Evolutionary conservation across 345 rosid genomes (phyloP).

Genomic region (Pistacia atlantica): DNA sequence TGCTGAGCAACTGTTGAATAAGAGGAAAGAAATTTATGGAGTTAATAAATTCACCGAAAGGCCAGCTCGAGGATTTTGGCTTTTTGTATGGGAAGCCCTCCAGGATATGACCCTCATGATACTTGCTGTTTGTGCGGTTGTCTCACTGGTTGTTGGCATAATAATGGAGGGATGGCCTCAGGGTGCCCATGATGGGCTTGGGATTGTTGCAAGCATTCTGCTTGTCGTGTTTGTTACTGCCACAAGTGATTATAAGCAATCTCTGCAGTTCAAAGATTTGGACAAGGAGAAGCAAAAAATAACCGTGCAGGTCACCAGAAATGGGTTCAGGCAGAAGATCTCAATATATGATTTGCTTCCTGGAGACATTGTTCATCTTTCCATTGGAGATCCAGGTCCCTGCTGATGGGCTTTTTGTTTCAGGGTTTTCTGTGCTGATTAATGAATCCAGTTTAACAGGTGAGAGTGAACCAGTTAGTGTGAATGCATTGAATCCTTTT

Average conservation of each 20-base stretch:
- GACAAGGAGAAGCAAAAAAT: constrained; percentile 66
- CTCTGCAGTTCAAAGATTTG: constrained; percentile 72
- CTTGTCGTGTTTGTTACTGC: constrained; percentile 77
- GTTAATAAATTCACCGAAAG: constrained; percentile 81
- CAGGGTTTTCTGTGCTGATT: constrained; percentile 58
- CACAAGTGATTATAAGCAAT: constrained; percentile 68
- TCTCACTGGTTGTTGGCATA: constrained; percentile 72
- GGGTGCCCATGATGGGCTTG: constrained; percentile 82
- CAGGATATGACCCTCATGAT: constrained; percentile 73
- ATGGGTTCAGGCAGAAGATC: constrained; percentile 52
- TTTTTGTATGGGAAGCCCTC: constrained; percentile 74
- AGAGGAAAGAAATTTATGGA: constrained; percentile 69
- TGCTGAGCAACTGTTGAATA: constrained; percentile 42
- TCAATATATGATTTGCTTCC: constrained; percentile 74
- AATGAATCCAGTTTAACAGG: constrained; percentile 79
- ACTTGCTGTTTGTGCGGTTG: constrained; percentile 57
- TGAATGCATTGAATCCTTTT: constrained; percentile 48
- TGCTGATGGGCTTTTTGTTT: constrained; percentile 72
- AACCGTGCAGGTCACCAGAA: constrained; percentile 60
- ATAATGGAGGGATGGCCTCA: constrained; percentile 72
- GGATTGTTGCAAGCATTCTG: constrained; percentile 65
- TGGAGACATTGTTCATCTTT: constrained; percentile 75
- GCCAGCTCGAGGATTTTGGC: constrained; percentile 74
- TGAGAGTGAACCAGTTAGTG: constrained; percentile 61
- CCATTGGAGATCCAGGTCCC: constrained; percentile 80